Evolutionary conservation across 768 basidiomycete genomes (phyloP), one percentile per base, ranked within the genome.

Genomic region (Mycena pura): DNA sequence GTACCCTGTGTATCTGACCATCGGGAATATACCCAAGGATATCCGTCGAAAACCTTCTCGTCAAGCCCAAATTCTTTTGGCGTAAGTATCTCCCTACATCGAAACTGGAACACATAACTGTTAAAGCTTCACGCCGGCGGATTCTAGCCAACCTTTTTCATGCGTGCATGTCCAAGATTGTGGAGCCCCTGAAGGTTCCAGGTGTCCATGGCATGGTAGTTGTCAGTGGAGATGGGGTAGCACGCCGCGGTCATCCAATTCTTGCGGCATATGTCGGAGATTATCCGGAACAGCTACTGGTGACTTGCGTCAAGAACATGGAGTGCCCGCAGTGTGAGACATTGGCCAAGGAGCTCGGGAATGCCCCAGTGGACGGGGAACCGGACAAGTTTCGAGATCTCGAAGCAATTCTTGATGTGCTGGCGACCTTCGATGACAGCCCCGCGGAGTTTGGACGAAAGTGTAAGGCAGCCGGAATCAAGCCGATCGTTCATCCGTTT

Each of bases 1-100:
- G 14, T 83, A 80, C 65, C 82, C 82, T 0, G 72, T 84, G 0
- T 85, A 85, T 57, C 39, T 83, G 8, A 80, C 81, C 2, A 77
- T 83, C 56, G 81, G 80, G 4, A 83, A 82, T 55, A 69, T 84
- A 3, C 70, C 74, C 0, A 83, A 82, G 54, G 65, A 73, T 2
- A 73, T 80, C 24, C 74, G 73, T 2, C 65, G 75, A 1, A 72
- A 80, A 56, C 78, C 79, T 1, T 76, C 73, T 0, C 51, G 53
- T 13, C 75, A 71, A 13, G 78, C 70, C 0, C 66, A 72, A 0
- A 61, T 81, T 1, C 71, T 82, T 0, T 15, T 84, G 0, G 81
- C 68, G n/a, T n/a, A n/a, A n/a, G 0, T 83, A 82, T 57, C 72
- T 83, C 0, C 80, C 82, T 0, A 74, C 76, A 2, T 59, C 69